Evolutionary conservation across 2,329 filamentous ascomycete genomes (phyloP), one percentile per base, ranked within the genome.

Genomic region (Phyllosticta citrichinensis): DNA sequence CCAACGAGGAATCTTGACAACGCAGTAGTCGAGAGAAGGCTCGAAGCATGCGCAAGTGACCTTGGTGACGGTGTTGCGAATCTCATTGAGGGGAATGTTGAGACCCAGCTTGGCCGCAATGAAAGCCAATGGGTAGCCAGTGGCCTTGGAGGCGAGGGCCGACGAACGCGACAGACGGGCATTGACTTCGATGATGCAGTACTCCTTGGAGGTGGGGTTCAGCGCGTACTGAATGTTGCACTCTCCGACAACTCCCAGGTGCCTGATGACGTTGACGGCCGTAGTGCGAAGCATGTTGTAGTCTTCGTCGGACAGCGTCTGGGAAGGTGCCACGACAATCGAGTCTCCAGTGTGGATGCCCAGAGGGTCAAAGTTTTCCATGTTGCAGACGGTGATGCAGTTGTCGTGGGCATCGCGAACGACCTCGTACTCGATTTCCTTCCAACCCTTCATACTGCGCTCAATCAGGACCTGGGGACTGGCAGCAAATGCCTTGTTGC

Each of bases 121-220:
- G 71, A 97, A 99, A 8, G 94, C 93, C 66, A 99, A 79, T 33
- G 93, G 93, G 73, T 97, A 99, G 47, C 94, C 93, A 9, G 93
- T 99, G 8, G 93, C 93, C 80, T 99, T 99, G 22, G 94, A 97
- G 22, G 93, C 93, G 65, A 99, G 80, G 17, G 94, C 93, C 11
- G 93, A 99, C 56, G 93, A 99, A 77, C 94, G 84, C 57, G 93
- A 99, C 62, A 99, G 80, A 82, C 93, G 88, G 56, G 93, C 94
- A 70, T 99, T 99, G 79, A 99, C 94, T 75, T 99, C 94, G 71
- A 99, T 99, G 67, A 99, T 97, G 81, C 94, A 97, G 79, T 97
- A 99, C 73, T 99, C 94, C 72, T 84, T 87, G 0, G 92, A 97
- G 75, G 92, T 90, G 2, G 94, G 94, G 77, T 99, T 97, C 59